Percentiles rank a stretch among this genome's conserved stretches.
Conservation (phyloP, 352 stramenopile genomes). For the Pythium myriotylum region DNA sequence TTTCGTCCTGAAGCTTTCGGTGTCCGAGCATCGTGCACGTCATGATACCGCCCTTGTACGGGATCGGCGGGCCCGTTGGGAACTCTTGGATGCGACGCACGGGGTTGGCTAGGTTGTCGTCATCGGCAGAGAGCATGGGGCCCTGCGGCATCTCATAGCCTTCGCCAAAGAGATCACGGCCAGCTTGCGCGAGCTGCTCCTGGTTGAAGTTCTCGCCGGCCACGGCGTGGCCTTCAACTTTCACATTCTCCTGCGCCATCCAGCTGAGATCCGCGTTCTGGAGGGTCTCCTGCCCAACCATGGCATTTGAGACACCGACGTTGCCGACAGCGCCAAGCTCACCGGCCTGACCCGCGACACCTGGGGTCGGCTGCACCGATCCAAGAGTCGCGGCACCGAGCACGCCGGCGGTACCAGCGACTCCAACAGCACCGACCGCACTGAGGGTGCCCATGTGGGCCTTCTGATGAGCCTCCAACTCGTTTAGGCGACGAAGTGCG, state of each 20-base stretch:
- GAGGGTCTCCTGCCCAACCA: slow-evolving; percentile 80
- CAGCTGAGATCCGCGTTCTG: slow-evolving; percentile 86
- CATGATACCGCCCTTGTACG: slow-evolving; percentile 90
- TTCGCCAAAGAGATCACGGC: slow-evolving; percentile 84
- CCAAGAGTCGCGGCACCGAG: slow-evolving; percentile 58
- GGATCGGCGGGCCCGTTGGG: slow-evolving; percentile 87
- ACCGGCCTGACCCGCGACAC: slow-evolving; percentile 65
- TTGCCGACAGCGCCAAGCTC: slow-evolving; percentile 80
- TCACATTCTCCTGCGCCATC: slow-evolving; percentile 80
- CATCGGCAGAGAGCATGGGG: slow-evolving; percentile 83
- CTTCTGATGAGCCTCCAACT: slow-evolving; percentile 55
- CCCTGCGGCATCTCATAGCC: slow-evolving; percentile 74
- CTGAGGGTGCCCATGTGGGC: slow-evolving; percentile 57
- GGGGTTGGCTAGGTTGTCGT: slow-evolving; percentile 86
- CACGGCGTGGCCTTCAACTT: slow-evolving; percentile 79
- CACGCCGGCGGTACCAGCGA: slow-evolving; percentile 53
- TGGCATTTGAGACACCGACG: slow-evolving; percentile 67
- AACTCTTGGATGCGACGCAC: slow-evolving; percentile 89
- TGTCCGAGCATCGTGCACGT: slow-evolving; percentile 89
- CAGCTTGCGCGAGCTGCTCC: slow-evolving; percentile 85
- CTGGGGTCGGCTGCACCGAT: slow-evolving; percentile 68
- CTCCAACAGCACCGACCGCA: slow-evolving; percentile 55
- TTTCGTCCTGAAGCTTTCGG: slow-evolving; percentile 88
- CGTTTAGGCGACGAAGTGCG: slow-evolving; percentile 68
- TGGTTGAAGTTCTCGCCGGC: slow-evolving; percentile 68